Evolutionary conservation across 129 eudicot genomes (phyloP).

Genomic region (Deinandra increscens): DNA sequence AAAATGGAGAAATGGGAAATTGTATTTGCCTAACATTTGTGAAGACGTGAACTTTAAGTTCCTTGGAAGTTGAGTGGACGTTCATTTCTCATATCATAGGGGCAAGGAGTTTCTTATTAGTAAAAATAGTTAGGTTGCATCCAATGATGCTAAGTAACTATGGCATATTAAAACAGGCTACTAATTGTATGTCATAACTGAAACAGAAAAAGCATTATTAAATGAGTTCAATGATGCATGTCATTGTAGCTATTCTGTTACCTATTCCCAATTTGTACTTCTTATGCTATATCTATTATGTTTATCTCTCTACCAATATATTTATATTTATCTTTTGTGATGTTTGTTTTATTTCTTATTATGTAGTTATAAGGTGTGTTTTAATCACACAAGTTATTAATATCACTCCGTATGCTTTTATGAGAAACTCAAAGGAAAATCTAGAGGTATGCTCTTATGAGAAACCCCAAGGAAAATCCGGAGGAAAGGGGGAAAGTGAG

Average conservation of each 20-base stretch:
- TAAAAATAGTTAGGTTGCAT: conserved; percentile 10
- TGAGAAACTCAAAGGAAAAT: conserved; percentile 4
- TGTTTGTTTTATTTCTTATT: background rate
- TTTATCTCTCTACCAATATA: background rate
- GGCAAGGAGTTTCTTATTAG: conserved; percentile 14
- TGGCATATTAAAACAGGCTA: conserved; percentile 6
- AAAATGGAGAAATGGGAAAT: conserved; percentile 21
- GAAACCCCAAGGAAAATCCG: too few species aligned
- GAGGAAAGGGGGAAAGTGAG: background rate
- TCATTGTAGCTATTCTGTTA: conserved; percentile 15
- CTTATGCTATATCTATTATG: conserved; percentile 1
- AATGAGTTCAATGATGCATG: too few species aligned
- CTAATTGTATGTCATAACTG: conserved; percentile 16
- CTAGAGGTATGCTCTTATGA: too few species aligned
- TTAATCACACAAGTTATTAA: conserved; percentile 5
- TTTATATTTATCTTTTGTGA: background rate
- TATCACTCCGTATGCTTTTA: background rate
- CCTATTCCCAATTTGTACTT: conserved; percentile 5
- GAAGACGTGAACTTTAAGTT: conserved; percentile 24
- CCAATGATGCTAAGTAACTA: conserved; percentile 20
- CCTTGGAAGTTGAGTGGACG: conserved; percentile 19
- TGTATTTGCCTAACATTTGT: conserved; percentile 26
- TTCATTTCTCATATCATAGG: conserved; percentile 12
- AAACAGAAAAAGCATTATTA: conserved; percentile 15
- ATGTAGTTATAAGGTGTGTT: background rate